These are phyloP conservation scores for Kwoniella dejecticola DNA, from an alignment of 768 basidiomycete genomes.

Conservation along the genomic window DNA sequence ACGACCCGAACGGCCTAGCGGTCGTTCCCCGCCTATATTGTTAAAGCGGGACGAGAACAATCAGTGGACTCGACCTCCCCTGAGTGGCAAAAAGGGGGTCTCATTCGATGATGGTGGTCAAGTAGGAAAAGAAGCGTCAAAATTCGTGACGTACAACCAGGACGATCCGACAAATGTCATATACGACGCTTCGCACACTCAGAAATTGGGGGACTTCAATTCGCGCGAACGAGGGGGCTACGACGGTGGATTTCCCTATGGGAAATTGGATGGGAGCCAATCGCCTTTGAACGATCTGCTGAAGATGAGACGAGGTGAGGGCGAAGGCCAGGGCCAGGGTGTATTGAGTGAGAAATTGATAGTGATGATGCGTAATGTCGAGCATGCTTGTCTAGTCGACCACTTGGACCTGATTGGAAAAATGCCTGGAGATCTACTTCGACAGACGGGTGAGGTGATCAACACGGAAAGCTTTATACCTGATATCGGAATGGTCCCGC, in stretches of 20 bases:
- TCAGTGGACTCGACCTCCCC: constrained; percentile 4
- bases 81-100: constrained; percentile 6
- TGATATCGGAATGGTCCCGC: constrained; percentile 4
- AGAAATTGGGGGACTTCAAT: not conserved
- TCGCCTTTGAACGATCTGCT: constrained; percentile 1
- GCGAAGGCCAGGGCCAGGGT: no score
- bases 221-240: constrained; percentile 3
- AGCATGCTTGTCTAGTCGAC: constrained; percentile 8
- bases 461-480: constrained; percentile 3
- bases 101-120: constrained; percentile 10
- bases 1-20: constrained; percentile 15
- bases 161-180: constrained; percentile 4
- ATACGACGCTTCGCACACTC: constrained; percentile 1
- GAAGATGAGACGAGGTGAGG: not conserved
- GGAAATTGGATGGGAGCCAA: constrained; percentile 8
- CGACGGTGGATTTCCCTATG: not conserved
- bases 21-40: constrained; percentile 5
- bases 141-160: not conserved
- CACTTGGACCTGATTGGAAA: not conserved
- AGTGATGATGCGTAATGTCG: not conserved
- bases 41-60: constrained; percentile 11
- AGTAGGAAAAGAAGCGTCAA: constrained; percentile 10
- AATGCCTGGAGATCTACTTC: not conserved
- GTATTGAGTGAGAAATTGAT: constrained; percentile 7
- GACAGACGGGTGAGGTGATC: not conserved